Percentiles rank a stretch among this genome's conserved stretches.
phyloP scores from a whole-genome alignment of 1,284 basidiomycete species.

The Apiotrichum sp. region DNA sequence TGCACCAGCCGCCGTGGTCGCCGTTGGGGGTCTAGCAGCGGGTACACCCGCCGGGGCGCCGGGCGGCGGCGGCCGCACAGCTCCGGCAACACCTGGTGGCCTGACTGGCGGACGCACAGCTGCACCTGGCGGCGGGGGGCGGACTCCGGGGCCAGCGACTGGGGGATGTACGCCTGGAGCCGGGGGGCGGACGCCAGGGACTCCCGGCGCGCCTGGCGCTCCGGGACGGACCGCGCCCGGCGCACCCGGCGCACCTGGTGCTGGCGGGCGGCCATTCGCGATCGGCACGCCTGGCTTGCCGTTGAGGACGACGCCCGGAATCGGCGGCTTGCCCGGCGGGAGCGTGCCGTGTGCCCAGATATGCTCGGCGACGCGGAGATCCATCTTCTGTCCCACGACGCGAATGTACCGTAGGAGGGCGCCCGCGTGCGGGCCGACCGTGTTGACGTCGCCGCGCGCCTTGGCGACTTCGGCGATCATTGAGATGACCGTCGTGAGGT shows the following conservation, averaged over 20 bases:
- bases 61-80: not conserved
- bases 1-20: slow-evolving; percentile 4
- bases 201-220: not conserved
- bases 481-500: slow-evolving; percentile 39
- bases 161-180: not conserved
- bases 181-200: slow-evolving; percentile 3
- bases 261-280: slow-evolving; percentile 1
- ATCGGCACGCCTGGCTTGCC: slow-evolving; percentile 7
- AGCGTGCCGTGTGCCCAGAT: slow-evolving; percentile 43
- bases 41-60: not conserved
- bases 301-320: slow-evolving; percentile 1
- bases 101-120: not conserved
- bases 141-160: not conserved
- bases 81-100: not conserved
- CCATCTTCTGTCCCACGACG: slow-evolving; percentile 41
- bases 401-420: slow-evolving; percentile 41
- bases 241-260: slow-evolving; percentile 1
- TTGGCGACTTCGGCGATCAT: slow-evolving; percentile 44
- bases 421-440: slow-evolving; percentile 38
- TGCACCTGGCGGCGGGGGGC: not conserved
- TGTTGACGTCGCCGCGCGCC: slow-evolving; percentile 41
- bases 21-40: not conserved
- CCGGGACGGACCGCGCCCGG: not conserved
- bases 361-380: slow-evolving; percentile 35
- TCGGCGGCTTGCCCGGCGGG: slow-evolving; percentile 22